These are phyloP conservation scores for Lotus japonicus DNA, from an alignment of 306 rosid genomes.

Conservation along the genomic window DNA sequence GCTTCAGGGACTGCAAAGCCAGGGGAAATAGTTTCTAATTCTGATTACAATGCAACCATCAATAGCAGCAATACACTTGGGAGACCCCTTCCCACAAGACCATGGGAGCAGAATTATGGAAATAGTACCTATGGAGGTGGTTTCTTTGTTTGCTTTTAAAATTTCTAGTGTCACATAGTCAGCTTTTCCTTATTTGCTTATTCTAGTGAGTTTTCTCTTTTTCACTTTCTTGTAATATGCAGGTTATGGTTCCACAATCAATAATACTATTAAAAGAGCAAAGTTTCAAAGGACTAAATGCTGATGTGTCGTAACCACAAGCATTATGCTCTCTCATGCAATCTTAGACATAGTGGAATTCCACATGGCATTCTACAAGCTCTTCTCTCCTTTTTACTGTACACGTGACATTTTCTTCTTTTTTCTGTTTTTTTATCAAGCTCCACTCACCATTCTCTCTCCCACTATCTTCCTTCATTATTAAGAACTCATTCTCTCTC, in stretches of 20 bases:
- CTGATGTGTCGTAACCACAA: too few species aligned
- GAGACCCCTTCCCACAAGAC: slow-evolving; percentile 71
- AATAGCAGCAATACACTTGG: slow-evolving; percentile 43
- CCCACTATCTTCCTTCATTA: too few species aligned
- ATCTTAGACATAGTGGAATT: too few species aligned
- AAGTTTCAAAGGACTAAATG: too few species aligned
- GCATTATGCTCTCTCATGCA: too few species aligned
- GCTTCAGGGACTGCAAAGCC: slow-evolving; percentile 81
- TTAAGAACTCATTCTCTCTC: too few species aligned
- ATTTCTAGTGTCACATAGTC: not conserved
- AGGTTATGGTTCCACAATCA: slow-evolving; percentile 59
- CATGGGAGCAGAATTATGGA: slow-evolving; percentile 76
- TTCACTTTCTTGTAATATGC: not conserved
- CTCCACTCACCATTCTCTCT: too few species aligned
- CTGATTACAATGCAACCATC: slow-evolving; percentile 35
- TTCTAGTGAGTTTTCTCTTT: not conserved
- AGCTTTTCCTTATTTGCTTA: not conserved
- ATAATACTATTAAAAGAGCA: too few species aligned
- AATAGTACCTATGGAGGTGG: slow-evolving; percentile 50
- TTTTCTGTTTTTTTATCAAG: too few species aligned
- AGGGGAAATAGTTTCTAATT: slow-evolving; percentile 62
- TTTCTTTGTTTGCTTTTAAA: not conserved
- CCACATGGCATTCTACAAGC: too few species aligned
- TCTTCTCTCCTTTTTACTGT: too few species aligned
- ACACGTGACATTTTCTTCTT: too few species aligned